phyloP scores from a whole-genome alignment of 2,329 filamentous ascomycete species.

The Arachnopeziza araneosa region DNA sequence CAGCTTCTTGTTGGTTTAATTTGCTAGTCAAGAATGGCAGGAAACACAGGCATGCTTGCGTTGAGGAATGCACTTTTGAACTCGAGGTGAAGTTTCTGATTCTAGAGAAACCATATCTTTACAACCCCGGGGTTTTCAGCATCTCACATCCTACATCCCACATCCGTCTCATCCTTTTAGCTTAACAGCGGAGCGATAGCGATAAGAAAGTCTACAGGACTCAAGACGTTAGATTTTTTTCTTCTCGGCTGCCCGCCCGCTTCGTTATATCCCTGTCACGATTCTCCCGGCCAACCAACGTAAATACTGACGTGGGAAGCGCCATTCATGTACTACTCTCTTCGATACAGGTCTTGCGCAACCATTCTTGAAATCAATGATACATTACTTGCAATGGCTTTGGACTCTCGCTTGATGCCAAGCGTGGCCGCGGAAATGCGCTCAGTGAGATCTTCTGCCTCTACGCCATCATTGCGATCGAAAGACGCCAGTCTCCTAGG shows the following conservation, averaged over 20 bases:
- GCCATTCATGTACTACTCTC: constrained; percentile 25
- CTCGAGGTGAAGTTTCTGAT: too few species aligned
- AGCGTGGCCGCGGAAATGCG: constrained; percentile 33
- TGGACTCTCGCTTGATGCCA: constrained; percentile 42
- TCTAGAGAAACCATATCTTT: too few species aligned
- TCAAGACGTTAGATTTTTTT: too few species aligned
- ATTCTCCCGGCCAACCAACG: constrained; percentile 14
- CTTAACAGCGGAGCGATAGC: too few species aligned
- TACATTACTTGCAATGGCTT: constrained; percentile 35
- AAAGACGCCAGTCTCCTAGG: constrained; percentile 55
- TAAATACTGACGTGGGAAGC: constrained; percentile 5
- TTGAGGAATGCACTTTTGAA: too few species aligned
- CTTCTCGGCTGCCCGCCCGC: too few species aligned
- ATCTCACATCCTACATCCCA: too few species aligned
- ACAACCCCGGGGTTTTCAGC: too few species aligned
- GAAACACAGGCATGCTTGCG: too few species aligned
- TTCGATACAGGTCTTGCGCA: constrained; percentile 22
- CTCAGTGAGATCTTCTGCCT: constrained; percentile 60
- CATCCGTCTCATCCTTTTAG: too few species aligned
- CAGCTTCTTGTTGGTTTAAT: too few species aligned
- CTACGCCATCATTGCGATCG: constrained; percentile 71
- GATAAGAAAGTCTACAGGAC: background rate
- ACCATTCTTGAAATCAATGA: constrained; percentile 26
- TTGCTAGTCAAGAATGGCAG: too few species aligned
- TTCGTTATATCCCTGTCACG: constrained; percentile 1